Evolutionary conservation across 139 green algal species (phyloP).

Genomic region (Bryopsis sp.): DNA sequence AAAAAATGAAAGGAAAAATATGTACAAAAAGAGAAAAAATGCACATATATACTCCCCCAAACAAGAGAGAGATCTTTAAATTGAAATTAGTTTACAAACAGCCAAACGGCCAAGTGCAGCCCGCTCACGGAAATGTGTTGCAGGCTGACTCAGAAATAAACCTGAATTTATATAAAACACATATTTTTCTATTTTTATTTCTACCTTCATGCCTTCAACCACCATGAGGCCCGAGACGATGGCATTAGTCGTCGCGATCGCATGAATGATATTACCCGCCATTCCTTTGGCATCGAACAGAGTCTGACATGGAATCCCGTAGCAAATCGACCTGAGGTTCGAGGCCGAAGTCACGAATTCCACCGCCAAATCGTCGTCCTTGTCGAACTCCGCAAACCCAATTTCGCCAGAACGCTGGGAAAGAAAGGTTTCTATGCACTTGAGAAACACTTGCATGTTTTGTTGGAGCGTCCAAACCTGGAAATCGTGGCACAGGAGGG

Average conservation of each 20-base stretch:
- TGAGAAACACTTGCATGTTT: constrained; percentile 68
- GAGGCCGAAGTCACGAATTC: constrained; percentile 87
- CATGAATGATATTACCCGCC: constrained; percentile 98
- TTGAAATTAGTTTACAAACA: background rate
- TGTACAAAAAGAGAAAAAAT: constrained; percentile 10
- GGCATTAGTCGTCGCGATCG: constrained; percentile 98
- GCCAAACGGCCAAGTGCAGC: no score
- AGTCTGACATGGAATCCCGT: constrained; percentile 65
- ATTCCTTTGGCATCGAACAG: constrained; percentile 91
- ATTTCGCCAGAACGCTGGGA: constrained; percentile 42
- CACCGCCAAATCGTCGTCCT: constrained; percentile 87
- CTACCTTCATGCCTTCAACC: constrained; percentile 83
- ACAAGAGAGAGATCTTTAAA: background rate
- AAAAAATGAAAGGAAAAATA: constrained; percentile 5
- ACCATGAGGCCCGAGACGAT: constrained; percentile 87
- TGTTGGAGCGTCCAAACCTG: constrained; percentile 49
- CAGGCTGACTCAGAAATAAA: no score
- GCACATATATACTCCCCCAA: background rate
- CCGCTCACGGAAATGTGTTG: no score
- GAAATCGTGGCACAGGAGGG: no score
- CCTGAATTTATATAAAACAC: constrained; percentile 13
- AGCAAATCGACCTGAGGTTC: constrained; percentile 74
- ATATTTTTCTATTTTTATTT: constrained; percentile 40
- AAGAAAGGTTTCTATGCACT: constrained; percentile 41
- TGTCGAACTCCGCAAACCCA: constrained; percentile 51